These are phyloP conservation scores for Talaromyces sp. DNA, from an alignment of 2,329 filamentous ascomycete species.

Conservation along the genomic window DNA sequence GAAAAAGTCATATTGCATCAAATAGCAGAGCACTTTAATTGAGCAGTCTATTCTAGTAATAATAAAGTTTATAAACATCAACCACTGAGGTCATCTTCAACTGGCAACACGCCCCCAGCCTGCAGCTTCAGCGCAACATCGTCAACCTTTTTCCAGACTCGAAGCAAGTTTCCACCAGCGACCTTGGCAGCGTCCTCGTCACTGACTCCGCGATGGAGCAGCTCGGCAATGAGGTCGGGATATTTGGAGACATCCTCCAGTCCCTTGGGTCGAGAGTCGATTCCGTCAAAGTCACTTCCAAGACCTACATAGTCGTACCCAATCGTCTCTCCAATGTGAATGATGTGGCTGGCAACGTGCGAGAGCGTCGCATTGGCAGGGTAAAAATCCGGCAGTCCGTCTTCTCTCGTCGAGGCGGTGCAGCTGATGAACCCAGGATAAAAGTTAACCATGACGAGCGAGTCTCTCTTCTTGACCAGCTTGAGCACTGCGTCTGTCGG, in stretches of 20 bases:
- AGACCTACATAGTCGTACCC: slow-evolving; percentile 85
- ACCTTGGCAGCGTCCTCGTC: slow-evolving; percentile 69
- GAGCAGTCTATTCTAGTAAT: neutral
- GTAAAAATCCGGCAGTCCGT: slow-evolving; percentile 63
- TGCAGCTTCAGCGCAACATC: slow-evolving; percentile 63
- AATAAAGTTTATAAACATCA: neutral
- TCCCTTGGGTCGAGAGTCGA: slow-evolving; percentile 56
- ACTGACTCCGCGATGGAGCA: slow-evolving; percentile 67
- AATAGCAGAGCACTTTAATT: neutral
- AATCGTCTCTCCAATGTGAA: slow-evolving; percentile 73
- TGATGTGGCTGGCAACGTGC: slow-evolving; percentile 74
- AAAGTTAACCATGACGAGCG: slow-evolving; percentile 90
- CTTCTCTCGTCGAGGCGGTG: slow-evolving; percentile 49
- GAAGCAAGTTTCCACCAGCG: slow-evolving; percentile 71
- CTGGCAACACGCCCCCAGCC: slow-evolving; percentile 42
- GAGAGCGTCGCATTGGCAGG: slow-evolving; percentile 65
- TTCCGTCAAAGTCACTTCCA: slow-evolving; percentile 82
- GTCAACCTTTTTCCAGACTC: slow-evolving; percentile 80
- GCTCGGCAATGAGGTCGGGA: slow-evolving; percentile 68
- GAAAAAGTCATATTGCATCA: neutral
- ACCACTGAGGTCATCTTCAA: slow-evolving; percentile 34
- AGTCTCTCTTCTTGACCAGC: slow-evolving; percentile 65
- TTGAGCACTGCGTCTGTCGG: slow-evolving; percentile 78
- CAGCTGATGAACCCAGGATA: slow-evolving; percentile 77
- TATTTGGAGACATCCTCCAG: slow-evolving; percentile 82